phyloP scores from a whole-genome alignment of 108 stramenopile species.

The Fistulifera pelliculosa region DNA sequence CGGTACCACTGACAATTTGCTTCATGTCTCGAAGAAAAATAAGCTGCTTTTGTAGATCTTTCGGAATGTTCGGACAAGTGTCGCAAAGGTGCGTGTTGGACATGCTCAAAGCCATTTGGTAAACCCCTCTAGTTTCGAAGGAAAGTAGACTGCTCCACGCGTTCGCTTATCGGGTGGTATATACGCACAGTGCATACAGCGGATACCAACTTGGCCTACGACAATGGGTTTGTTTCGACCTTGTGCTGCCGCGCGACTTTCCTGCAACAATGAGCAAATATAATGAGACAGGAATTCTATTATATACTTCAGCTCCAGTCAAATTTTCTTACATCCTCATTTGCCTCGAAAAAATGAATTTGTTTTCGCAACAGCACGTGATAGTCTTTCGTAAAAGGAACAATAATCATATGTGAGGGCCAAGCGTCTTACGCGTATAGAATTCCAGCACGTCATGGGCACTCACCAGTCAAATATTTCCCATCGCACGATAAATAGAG shows the following conservation, averaged over 20 bases:
- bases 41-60: neutral
- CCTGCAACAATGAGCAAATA: too few species aligned
- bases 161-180: slow-evolving; percentile 16
- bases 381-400: slow-evolving; percentile 7
- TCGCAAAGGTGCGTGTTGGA: slow-evolving; percentile 22
- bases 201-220: slow-evolving; percentile 34
- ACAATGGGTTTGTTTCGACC: slow-evolving; percentile 26
- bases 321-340: slow-evolving; percentile 16
- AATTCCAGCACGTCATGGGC: too few species aligned
- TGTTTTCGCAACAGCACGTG: slow-evolving; percentile 48
- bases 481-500: too few species aligned
- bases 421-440: too few species aligned
- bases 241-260: slow-evolving; percentile 7
- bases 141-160: slow-evolving; percentile 36
- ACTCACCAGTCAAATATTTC: too few species aligned
- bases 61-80: slow-evolving; percentile 13
- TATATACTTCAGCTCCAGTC: neutral
- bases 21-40: slow-evolving; percentile 24
- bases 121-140: slow-evolving; percentile 24
- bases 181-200: slow-evolving; percentile 32
- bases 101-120: slow-evolving; percentile 39
- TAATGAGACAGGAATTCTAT: too few species aligned
- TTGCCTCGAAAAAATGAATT: slow-evolving; percentile 41
- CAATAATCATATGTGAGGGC: too few species aligned
- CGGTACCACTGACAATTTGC: slow-evolving; percentile 39